phyloP scores from a whole-genome alignment of 2,329 filamentous ascomycete genomes.

The Penicillium sp. region DNA sequence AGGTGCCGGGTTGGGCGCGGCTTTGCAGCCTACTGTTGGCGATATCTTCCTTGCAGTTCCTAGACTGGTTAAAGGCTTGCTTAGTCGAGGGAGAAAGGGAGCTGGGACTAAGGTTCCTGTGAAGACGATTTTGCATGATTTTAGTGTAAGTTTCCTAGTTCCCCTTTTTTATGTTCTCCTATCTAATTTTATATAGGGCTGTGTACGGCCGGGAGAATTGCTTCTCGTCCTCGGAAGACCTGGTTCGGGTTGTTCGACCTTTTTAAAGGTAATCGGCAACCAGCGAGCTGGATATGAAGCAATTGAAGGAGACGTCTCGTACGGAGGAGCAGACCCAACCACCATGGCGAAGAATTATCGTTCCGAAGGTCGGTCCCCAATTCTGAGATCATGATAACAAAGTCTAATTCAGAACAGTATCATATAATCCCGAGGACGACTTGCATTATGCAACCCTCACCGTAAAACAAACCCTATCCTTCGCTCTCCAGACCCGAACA shows the following conservation, averaged over 20 bases:
- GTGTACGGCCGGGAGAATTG: constrained; percentile 39
- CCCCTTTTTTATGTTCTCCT: background rate
- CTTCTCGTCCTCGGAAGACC: constrained; percentile 31
- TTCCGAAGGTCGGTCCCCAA: constrained; percentile 33
- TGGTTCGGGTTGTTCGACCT: constrained; percentile 63
- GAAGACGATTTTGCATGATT: constrained; percentile 63
- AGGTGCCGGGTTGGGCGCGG: constrained; percentile 64
- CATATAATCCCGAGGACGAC: constrained; percentile 15
- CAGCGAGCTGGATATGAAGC: constrained; percentile 58
- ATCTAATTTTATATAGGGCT: constrained; percentile 26
- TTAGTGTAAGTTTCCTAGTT: constrained; percentile 38
- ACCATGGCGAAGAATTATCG: constrained; percentile 49
- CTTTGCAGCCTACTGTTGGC: constrained; percentile 54
- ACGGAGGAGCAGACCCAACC: constrained; percentile 54
- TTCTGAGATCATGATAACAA: background rate
- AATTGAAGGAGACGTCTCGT: constrained; percentile 53
- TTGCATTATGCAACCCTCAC: constrained; percentile 71
- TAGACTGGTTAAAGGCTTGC: constrained; percentile 44
- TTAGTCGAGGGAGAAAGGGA: constrained; percentile 30
- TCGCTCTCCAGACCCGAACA: constrained; percentile 66
- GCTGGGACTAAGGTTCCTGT: constrained; percentile 45
- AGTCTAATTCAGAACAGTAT: constrained; percentile 8
- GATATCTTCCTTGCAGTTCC: constrained; percentile 53
- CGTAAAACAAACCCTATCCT: constrained; percentile 68
- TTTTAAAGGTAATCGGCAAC: constrained; percentile 77